Evolutionary conservation across 164 flowering plant species (phyloP).

Genomic region (Magnolia officinalis): DNA sequence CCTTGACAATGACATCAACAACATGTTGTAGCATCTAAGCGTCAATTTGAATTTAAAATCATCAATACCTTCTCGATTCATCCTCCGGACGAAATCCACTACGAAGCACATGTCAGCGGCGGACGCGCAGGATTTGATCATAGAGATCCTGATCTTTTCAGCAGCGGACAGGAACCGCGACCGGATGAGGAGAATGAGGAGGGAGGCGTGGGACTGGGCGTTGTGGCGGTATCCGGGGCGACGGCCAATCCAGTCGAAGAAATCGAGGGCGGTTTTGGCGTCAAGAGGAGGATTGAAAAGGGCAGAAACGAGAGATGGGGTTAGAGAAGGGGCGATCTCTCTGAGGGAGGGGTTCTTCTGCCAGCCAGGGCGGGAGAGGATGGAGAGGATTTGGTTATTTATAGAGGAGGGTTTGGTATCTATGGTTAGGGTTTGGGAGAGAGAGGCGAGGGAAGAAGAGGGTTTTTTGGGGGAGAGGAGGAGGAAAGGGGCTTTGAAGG

Average conservation of each 20-base stretch:
- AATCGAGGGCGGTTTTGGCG: constrained; percentile 47
- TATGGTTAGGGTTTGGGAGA: constrained; percentile 7
- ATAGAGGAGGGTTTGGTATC: constrained; percentile 24
- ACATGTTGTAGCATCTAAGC: constrained; percentile 45
- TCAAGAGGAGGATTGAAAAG: constrained; percentile 41
- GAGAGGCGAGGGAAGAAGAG: constrained; percentile 18
- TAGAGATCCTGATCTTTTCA: constrained; percentile 37
- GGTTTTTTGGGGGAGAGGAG: constrained; percentile 1
- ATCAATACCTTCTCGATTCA: constrained; percentile 28
- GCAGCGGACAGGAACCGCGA: constrained; percentile 35
- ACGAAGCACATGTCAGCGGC: constrained; percentile 39
- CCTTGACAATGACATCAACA: constrained; percentile 53
- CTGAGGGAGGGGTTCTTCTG: constrained; percentile 50
- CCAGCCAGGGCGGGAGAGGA: constrained; percentile 53
- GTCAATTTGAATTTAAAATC: constrained; percentile 33
- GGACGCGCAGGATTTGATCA: constrained; percentile 51
- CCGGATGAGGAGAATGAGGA: constrained; percentile 43
- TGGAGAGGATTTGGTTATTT: constrained; percentile 30
- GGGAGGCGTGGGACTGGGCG: constrained; percentile 36
- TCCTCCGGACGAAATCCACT: constrained; percentile 28
- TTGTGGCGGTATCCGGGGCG: constrained; percentile 49
- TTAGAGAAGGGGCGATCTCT: constrained; percentile 34
- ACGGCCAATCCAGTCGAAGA: constrained; percentile 53
- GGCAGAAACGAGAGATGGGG: constrained; percentile 47
- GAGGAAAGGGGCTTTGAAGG: constrained; percentile 1